phyloP scores from a whole-genome alignment of 306 rosid genomes.

The Casuarina equisetifolia region DNA sequence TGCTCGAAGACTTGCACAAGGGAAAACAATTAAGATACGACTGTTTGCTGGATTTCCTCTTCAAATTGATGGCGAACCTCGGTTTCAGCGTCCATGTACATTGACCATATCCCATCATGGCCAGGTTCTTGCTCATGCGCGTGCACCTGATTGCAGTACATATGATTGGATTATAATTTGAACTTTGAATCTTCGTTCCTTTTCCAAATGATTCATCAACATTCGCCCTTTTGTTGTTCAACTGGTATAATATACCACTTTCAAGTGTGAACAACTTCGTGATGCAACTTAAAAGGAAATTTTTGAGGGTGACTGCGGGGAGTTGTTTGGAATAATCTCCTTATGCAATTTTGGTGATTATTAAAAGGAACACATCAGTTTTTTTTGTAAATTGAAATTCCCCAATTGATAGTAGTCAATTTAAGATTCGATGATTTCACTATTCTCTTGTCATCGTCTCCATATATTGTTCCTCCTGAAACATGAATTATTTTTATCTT shows the following conservation, averaged over 20 bases:
- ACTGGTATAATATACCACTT: neutral
- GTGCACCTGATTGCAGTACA: neutral
- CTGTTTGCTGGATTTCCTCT: constrained; percentile 79
- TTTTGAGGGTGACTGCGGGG: too few relatives aligned
- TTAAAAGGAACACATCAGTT: too few relatives aligned
- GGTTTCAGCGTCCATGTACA: constrained; percentile 83
- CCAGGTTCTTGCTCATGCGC: constrained; percentile 61
- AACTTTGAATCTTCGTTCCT: neutral
- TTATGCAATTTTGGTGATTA: too few relatives aligned
- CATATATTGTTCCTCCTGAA: too few relatives aligned
- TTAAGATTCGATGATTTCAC: too few relatives aligned
- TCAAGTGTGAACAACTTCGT: too few relatives aligned
- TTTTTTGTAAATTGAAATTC: too few relatives aligned
- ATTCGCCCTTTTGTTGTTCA: neutral
- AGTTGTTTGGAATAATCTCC: too few relatives aligned
- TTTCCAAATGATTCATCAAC: neutral
- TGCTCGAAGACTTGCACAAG: constrained; percentile 98
- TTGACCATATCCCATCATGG: constrained; percentile 82
- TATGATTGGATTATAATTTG: neutral
- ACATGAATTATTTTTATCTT: too few relatives aligned
- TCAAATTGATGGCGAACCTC: constrained; percentile 97
- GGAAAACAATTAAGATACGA: constrained; percentile 81
- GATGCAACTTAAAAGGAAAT: too few relatives aligned
- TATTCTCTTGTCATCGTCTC: too few relatives aligned
- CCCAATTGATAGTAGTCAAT: too few relatives aligned